Conservation (phyloP, 1,284 basidiomycete genomes). For the Pulchroboletus neoregius region DNA sequence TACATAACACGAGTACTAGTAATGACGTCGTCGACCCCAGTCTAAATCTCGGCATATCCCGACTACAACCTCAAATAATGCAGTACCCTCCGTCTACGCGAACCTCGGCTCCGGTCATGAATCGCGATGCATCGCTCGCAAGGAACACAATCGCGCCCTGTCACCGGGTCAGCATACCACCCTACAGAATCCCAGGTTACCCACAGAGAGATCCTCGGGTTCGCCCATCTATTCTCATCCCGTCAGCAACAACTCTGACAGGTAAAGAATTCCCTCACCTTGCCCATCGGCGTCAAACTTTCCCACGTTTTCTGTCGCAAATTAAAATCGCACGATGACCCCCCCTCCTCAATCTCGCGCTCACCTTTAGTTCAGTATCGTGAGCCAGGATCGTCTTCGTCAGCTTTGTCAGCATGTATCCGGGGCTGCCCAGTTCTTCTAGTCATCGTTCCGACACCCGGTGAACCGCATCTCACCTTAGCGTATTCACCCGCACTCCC, state of each 20-base stretch:
- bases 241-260: constrained; percentile 1
- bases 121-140: constrained; percentile 79
- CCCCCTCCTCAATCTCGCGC: constrained; percentile 3
- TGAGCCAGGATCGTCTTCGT: constrained; percentile 75
- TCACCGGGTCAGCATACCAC: constrained; percentile 5
- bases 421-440: constrained; percentile 46
- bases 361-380: constrained; percentile 68
- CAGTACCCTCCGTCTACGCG: constrained; percentile 87
- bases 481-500: constrained; percentile 76
- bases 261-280: constrained; percentile 38
- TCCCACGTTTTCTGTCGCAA: constrained; percentile 78
- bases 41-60: constrained; percentile 18
- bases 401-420: constrained; percentile 88
- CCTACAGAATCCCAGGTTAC: constrained; percentile 24
- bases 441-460: background rate
- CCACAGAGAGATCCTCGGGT: constrained; percentile 68
- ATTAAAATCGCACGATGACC: background rate
- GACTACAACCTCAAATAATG: constrained; percentile 43
- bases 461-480: constrained; percentile 49
- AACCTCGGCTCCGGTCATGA: constrained; percentile 83
- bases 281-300: constrained; percentile 84
- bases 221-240: constrained; percentile 59
- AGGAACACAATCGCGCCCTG: constrained; percentile 84
- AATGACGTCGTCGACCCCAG: constrained; percentile 22
- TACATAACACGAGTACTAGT: too few relatives aligned